phyloP scores from a whole-genome alignment of 75 land plant species.

The Isoetes taiwanensis region DNA sequence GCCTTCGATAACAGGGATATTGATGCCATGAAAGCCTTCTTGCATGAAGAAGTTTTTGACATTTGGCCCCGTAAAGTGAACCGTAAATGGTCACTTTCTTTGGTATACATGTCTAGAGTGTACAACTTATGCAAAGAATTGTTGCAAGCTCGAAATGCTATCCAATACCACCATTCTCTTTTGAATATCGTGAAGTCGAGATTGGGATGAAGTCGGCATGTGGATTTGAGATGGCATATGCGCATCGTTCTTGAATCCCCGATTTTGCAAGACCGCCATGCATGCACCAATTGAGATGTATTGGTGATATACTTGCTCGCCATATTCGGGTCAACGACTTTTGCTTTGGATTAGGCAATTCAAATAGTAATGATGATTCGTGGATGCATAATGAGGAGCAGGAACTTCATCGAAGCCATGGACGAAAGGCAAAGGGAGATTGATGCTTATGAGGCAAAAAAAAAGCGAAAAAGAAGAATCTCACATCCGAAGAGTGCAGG shows the following conservation, averaged over 20 bases:
- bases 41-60: conserved; percentile 64
- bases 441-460: conserved; percentile 46
- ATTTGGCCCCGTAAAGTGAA: no score
- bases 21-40: conserved; percentile 77
- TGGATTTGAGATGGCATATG: conserved; percentile 97
- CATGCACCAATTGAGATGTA: conserved; percentile 58
- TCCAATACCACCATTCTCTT: conserved; percentile 51
- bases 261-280: conserved; percentile 46
- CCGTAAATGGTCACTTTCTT: no score
- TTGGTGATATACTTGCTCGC: conserved; percentile 58
- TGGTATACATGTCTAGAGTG: conserved; percentile 73
- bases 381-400: conserved; percentile 88
- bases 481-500: no score
- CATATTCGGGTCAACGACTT: conserved; percentile 45
- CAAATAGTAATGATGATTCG: conserved; percentile 60
- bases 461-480: no score
- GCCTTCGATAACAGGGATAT: conserved; percentile 82
- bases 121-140: conserved; percentile 68
- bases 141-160: conserved; percentile 76
- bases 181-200: conserved; percentile 58
- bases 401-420: conserved; percentile 54
- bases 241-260: conserved; percentile 21
- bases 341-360: conserved; percentile 21
- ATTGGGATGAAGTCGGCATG: conserved; percentile 89
- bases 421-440: conserved; percentile 70